These are phyloP conservation scores for Zygosaccharomyces pseudorouxii DNA, from an alignment of 805 yeast genomes.

Conservation along the genomic window DNA sequence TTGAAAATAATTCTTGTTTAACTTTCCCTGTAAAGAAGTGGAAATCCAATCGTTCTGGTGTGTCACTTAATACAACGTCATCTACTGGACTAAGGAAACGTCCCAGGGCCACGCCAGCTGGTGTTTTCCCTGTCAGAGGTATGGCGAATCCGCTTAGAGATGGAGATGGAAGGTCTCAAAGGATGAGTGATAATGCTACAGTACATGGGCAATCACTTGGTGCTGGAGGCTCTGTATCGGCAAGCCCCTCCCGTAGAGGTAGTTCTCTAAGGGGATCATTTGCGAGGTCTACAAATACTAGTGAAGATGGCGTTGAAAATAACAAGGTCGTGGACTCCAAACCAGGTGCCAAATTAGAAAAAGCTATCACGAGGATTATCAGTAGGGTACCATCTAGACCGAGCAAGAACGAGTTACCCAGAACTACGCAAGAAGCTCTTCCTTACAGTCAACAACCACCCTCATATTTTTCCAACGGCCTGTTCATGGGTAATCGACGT, in stretches of 20 bases:
- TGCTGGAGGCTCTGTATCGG: neutral
- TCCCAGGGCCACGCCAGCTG: constrained; percentile 54
- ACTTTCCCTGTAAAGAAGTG: neutral
- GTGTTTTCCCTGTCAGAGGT: constrained; percentile 75
- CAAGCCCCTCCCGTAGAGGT: neutral
- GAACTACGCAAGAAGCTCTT: constrained; percentile 28
- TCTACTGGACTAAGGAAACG: neutral
- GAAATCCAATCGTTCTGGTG: constrained; percentile 3
- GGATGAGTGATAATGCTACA: constrained; percentile 10
- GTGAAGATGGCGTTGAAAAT: constrained; percentile 17
- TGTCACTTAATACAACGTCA: constrained; percentile 5
- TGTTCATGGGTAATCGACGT: neutral
- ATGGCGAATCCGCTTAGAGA: constrained; percentile 59
- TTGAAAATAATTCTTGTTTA: neutral
- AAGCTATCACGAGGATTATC: constrained; percentile 28
- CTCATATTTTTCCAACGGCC: neutral
- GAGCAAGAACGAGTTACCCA: constrained; percentile 15
- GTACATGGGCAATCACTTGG: neutral
- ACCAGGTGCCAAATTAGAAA: constrained; percentile 35
- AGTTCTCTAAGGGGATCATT: neutral
- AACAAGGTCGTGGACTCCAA: constrained; percentile 35
- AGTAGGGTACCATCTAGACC: constrained; percentile 7
- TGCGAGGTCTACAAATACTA: constrained; percentile 3
- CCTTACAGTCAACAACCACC: constrained; percentile 15
- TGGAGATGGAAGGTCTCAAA: neutral